Evolutionary conservation across 495 filamentous ascomycete species (phyloP), one percentile per base, ranked within the genome.

Genomic region (Aspergillus haitiensis): DNA sequence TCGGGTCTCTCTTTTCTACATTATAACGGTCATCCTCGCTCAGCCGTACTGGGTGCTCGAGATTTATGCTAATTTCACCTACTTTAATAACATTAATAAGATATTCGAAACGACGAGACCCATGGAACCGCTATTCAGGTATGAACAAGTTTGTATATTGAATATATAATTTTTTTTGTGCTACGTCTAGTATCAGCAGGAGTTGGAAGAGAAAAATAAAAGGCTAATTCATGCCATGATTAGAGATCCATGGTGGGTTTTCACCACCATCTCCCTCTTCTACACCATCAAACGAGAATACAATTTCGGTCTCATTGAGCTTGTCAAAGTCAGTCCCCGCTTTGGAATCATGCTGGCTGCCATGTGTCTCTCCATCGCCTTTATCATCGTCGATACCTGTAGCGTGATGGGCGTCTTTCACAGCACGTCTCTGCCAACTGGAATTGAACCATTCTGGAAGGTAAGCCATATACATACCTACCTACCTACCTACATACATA

Each of bases 201-300:
- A 12, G 12, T 11, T 13, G 39, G 15, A 9, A 42, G 39, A 2
- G 7, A 11, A 15, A 42, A 15, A 42, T 4, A 8, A 15, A 42
- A 12, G 12, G 8, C n/a, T 8, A 16, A 46, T 16, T 47, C 21
- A 47, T 7, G 16, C 31, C 6, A n/a, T 36, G 4, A n/a, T 36
- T n/a, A 81, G 81, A 5, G 83, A 86, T 58, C 83, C 83, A 0
- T 86, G 83, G 83, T 86, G 83, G 83, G 69, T 86, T 15, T 81
- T 80, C 66, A 84, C 80, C 0, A 78, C 74, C 5, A 51, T 72
- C 56, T 73, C 61, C 10, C 72, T 86, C 7, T 77, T 85, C 67
- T 83, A 75, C 64, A 80, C 74, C 33, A 83, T 86, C 60, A 80
- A 81, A 46, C 74, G 68, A 34, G 67, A 77, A 48, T 86, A 86